Evolutionary conservation across 2,329 filamentous ascomycete genomes (phyloP).

Genomic region (Penicillium occitanis): DNA sequence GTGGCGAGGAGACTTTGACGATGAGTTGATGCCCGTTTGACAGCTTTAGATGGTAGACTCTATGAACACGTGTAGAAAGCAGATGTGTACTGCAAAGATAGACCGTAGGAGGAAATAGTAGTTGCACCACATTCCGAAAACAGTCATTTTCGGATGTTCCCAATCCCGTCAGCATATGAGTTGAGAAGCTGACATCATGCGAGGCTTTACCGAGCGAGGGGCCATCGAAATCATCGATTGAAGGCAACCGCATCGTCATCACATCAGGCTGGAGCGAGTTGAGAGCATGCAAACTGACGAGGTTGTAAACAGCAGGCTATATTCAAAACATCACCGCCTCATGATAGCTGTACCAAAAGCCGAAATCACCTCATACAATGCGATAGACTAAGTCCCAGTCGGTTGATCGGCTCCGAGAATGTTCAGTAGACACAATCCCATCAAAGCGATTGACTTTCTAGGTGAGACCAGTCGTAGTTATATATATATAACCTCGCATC

Average conservation of each 20-base stretch:
- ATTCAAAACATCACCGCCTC: background rate
- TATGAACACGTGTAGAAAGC: conserved; percentile 37
- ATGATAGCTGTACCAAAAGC: background rate
- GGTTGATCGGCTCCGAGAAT: background rate
- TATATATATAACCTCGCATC: conserved; percentile 1
- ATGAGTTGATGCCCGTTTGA: conserved; percentile 41
- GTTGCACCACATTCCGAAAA: conserved; percentile 33
- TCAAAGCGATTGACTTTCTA: background rate
- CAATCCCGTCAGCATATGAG: conserved; percentile 2
- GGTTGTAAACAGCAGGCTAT: background rate
- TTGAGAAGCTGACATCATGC: conserved; percentile 18
- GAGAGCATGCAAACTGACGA: background rate
- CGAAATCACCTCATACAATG: background rate
- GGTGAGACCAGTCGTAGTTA: background rate
- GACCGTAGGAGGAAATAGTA: conserved; percentile 35
- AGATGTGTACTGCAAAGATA: conserved; percentile 29
- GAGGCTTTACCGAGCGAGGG: conserved; percentile 15
- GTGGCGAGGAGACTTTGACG: conserved; percentile 38
- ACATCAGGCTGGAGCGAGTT: conserved; percentile 3
- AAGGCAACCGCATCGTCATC: conserved; percentile 20
- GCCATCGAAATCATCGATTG: conserved; percentile 15
- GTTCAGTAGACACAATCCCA: background rate
- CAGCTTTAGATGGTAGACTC: conserved; percentile 36
- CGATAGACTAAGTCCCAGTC: background rate
- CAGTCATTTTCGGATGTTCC: conserved; percentile 25